A percentile compares a stretch with the other conserved stretches of the same genome.
Evolutionary conservation across 257 asterid genomes (phyloP).

Genomic region (Solanum sitiens): DNA sequence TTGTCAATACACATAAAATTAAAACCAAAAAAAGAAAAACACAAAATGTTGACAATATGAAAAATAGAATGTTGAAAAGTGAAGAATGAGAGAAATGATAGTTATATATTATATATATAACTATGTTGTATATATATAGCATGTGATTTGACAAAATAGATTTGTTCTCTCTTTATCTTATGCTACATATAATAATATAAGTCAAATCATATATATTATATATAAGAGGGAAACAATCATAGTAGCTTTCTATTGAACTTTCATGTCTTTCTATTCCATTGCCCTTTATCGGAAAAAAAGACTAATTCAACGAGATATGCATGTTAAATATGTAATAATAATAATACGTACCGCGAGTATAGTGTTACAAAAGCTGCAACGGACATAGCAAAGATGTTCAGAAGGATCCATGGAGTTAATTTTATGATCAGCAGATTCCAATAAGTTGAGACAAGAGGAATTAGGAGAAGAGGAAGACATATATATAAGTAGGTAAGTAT

Average conservation of each 20-base stretch:
- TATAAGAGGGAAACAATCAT: not conserved
- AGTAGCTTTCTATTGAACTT: not conserved
- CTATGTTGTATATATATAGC: not conserved
- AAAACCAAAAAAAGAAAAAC: not conserved
- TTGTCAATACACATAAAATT: not conserved
- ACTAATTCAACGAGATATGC: not conserved
- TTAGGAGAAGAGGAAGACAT: not conserved
- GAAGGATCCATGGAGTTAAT: slow-evolving; percentile 54
- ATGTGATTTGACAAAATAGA: not conserved
- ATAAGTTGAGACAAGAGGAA: slow-evolving; percentile 15
- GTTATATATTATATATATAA: not conserved
- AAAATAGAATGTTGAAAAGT: not conserved
- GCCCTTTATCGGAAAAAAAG: not conserved
- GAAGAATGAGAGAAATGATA: not conserved
- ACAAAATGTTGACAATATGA: not conserved
- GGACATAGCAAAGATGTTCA: slow-evolving; percentile 93
- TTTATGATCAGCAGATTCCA: not conserved
- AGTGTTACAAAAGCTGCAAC: slow-evolving; percentile 92
- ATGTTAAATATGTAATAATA: not conserved
- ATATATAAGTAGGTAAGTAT: not conserved
- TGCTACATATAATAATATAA: not conserved
- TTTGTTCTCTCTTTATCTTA: not conserved
- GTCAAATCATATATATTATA: not conserved
- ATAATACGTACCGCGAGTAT: slow-evolving; percentile 91
- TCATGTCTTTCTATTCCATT: not conserved